A percentile compares a stretch with the other conserved stretches of the same genome.
These are phyloP conservation scores for Echria macrotheca DNA, from an alignment of 495 filamentous ascomycete species.

Conservation along the genomic window DNA sequence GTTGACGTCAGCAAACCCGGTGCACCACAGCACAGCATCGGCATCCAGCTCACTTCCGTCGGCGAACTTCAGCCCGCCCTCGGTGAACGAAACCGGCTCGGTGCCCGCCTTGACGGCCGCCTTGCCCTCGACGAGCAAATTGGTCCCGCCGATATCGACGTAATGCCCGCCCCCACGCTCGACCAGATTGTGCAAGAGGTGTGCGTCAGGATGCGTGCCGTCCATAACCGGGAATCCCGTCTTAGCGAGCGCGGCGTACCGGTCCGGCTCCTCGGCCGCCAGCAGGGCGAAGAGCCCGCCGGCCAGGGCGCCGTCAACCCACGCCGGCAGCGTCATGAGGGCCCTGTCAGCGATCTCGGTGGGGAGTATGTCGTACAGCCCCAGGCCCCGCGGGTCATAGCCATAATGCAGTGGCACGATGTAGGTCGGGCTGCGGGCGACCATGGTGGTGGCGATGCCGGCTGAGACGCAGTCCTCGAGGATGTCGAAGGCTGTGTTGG, in stretches of 20 bases:
- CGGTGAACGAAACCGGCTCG: constrained; percentile 24
- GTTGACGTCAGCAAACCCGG: constrained; percentile 28
- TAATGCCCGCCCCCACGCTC: constrained; percentile 33
- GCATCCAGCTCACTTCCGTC: constrained; percentile 24
- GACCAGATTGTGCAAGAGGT: constrained; percentile 18
- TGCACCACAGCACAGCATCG: constrained; percentile 35
- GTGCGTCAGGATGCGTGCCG: constrained; percentile 15
- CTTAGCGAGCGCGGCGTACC: constrained; percentile 21
- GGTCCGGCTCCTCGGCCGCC: constrained; percentile 20
- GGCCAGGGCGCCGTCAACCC: constrained; percentile 15
- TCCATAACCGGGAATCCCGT: constrained; percentile 29
- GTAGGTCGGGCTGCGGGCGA: constrained; percentile 31
- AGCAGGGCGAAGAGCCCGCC: constrained; percentile 12
- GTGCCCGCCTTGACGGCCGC: constrained; percentile 17
- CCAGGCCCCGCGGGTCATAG: constrained; percentile 15
- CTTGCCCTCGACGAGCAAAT: constrained; percentile 19
- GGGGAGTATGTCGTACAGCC: constrained; percentile 18
- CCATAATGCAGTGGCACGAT: constrained; percentile 26
- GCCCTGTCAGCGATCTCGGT: constrained; percentile 16
- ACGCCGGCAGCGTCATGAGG: constrained; percentile 17
- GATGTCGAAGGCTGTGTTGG: constrained; percentile 36
- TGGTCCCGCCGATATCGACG: constrained; percentile 26
- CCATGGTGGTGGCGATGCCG: constrained; percentile 24
- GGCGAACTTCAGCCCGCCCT: constrained; percentile 21
- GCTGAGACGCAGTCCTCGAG: constrained; percentile 25